Conservation (phyloP, 169 alveolate genomes). For the Cryptosporidium canis region DNA sequence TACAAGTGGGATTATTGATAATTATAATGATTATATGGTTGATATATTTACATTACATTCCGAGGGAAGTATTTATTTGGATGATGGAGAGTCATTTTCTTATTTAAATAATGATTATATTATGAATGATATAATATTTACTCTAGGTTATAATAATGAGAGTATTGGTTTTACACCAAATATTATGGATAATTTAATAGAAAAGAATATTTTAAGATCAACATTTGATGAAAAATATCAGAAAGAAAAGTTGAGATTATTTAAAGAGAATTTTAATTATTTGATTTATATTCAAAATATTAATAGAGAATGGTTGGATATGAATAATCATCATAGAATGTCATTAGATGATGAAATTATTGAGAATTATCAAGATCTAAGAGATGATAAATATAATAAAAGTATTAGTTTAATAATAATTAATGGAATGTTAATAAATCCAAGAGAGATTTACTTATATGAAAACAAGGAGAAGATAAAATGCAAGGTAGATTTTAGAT, state of each 20-base stretch:
- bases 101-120: slow-evolving; percentile 28
- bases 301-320: background rate
- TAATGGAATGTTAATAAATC: slow-evolving; percentile 4
- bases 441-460: slow-evolving; percentile 6
- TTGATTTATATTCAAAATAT: background rate
- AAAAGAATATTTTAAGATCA: background rate
- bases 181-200: background rate
- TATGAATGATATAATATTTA: slow-evolving; percentile 32
- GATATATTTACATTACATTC: slow-evolving; percentile 41
- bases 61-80: slow-evolving; percentile 53
- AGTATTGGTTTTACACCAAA: background rate
- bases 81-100: slow-evolving; percentile 51
- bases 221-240: slow-evolving; percentile 10
- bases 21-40: slow-evolving; percentile 11
- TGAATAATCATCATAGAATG: background rate
- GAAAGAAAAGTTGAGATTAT: background rate
- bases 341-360: background rate
- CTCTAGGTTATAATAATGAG: background rate
- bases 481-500: background rate
- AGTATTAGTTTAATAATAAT: slow-evolving; percentile 8
- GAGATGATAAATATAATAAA: background rate
- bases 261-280: slow-evolving; percentile 12
- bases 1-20: background rate
- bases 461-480: background rate
- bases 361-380: background rate